These are phyloP conservation scores for Stemphylium lycopersici DNA, from an alignment of 2,329 filamentous ascomycete species.

Conservation along the genomic window DNA sequence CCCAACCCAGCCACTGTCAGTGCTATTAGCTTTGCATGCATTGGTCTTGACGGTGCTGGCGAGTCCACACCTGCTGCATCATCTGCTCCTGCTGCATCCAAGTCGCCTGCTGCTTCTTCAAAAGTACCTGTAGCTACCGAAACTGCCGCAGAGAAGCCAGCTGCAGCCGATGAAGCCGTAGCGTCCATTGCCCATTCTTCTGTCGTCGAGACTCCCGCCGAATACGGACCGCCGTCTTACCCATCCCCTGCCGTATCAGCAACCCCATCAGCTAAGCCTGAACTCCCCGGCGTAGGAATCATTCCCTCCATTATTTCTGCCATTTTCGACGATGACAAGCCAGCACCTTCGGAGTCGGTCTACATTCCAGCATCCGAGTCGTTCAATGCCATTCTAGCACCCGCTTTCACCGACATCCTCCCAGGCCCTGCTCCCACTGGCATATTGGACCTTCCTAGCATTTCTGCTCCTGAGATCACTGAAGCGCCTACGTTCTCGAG, in stretches of 20 bases:
- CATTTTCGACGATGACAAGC: conserved; percentile 17
- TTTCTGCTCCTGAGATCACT: background rate
- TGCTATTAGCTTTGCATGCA: conserved; percentile 63
- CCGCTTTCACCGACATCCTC: conserved; percentile 23
- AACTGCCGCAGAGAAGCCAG: background rate
- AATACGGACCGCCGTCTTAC: too few species aligned
- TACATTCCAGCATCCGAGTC: conserved; percentile 21
- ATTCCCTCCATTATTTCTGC: conserved; percentile 21
- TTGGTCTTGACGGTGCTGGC: conserved; percentile 23
- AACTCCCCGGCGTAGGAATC: background rate
- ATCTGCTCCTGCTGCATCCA: background rate
- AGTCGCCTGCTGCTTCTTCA: background rate
- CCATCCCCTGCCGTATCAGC: background rate
- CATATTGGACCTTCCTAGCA: too few species aligned
- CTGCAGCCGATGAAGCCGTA: background rate
- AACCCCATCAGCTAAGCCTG: background rate
- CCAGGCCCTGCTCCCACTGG: background rate
- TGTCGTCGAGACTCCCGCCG: too few species aligned
- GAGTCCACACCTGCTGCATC: background rate
- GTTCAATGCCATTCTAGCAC: conserved; percentile 22
- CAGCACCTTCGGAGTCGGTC: conserved; percentile 21
- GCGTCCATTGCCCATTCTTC: too few species aligned
- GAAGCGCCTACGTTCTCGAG: background rate
- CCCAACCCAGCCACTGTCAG: conserved; percentile 41
- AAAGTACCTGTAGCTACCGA: background rate